phyloP scores from a whole-genome alignment of 345 rosid genomes.

The Pistacia vera region DNA sequence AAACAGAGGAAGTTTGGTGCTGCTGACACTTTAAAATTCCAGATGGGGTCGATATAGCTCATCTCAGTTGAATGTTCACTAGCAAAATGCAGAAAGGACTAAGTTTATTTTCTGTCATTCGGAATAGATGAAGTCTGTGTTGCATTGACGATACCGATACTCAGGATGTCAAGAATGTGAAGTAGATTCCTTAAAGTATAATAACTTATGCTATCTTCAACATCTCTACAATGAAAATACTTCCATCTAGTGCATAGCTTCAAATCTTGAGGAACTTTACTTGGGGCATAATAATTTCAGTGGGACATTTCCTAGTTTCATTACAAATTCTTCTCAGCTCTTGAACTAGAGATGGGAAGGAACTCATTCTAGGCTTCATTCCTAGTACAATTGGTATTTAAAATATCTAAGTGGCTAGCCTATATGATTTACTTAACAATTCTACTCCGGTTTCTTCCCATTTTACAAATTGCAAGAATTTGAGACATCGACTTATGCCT shows the following conservation, averaged over 20 bases:
- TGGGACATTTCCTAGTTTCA: not conserved
- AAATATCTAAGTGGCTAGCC: not conserved
- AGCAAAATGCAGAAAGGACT: not conserved
- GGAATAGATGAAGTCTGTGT: no score
- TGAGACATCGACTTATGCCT: no score
- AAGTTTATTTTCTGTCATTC: no score
- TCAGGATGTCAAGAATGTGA: no score
- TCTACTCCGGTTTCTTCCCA: no score
- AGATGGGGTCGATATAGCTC: slow-evolving; percentile 49
- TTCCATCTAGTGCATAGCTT: not conserved
- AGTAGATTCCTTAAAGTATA: no score
- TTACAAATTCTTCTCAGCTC: slow-evolving; percentile 6
- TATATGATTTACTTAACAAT: not conserved
- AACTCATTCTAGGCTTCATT: no score
- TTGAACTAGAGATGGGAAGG: not conserved
- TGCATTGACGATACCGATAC: no score
- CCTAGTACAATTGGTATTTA: no score
- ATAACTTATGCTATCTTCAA: slow-evolving; percentile 15
- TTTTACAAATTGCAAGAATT: no score
- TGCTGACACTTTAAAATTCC: slow-evolving; percentile 59
- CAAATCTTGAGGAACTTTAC: no score
- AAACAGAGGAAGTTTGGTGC: slow-evolving; percentile 71
- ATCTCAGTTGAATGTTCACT: slow-evolving; percentile 37
- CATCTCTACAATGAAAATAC: not conserved
- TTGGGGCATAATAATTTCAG: not conserved